Conservation (phyloP, 202 grass and related monocot species). For the Saccharum hybrid region DNA sequence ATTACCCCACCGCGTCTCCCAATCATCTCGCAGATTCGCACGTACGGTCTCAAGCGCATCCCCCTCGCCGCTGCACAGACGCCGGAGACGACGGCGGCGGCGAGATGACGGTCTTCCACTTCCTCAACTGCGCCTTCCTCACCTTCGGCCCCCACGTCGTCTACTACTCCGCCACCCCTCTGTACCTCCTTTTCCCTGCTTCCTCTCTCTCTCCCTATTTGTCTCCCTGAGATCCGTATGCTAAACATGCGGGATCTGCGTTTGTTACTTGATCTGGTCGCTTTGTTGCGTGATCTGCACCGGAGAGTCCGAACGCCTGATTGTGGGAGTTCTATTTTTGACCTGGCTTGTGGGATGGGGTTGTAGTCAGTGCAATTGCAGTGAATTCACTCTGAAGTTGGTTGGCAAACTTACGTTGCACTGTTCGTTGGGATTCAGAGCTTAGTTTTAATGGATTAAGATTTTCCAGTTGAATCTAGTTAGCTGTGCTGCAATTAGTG, state of each 20-base stretch:
- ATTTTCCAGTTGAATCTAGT: constrained; percentile 16
- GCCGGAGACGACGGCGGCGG: constrained; percentile 50
- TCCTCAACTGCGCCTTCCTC: constrained; percentile 95
- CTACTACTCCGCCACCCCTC: constrained; percentile 91
- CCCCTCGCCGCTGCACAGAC: constrained; percentile 43
- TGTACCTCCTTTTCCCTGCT: constrained; percentile 43
- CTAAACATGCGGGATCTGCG: constrained; percentile 38
- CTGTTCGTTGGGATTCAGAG: not conserved
- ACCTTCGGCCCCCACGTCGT: constrained; percentile 93
- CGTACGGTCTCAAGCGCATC: constrained; percentile 9
- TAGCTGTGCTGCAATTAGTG: not conserved
- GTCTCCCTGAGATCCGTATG: constrained; percentile 41
- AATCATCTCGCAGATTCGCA: constrained; percentile 27
- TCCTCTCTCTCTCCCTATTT: too few relatives aligned
- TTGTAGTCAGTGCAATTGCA: not conserved
- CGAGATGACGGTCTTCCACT: constrained; percentile 98
- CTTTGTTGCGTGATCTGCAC: constrained; percentile 15
- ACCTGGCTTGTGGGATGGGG: not conserved
- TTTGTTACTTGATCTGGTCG: not conserved
- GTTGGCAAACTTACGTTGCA: not conserved
- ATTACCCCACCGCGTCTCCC: not conserved
- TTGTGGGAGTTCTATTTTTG: not conserved
- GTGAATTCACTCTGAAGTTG: constrained; percentile 32
- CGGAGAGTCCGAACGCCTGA: not conserved
- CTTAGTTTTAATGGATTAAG: not conserved